These are phyloP conservation scores for Croton setiger DNA, from an alignment of 441 rosid species.

Conservation along the genomic window DNA sequence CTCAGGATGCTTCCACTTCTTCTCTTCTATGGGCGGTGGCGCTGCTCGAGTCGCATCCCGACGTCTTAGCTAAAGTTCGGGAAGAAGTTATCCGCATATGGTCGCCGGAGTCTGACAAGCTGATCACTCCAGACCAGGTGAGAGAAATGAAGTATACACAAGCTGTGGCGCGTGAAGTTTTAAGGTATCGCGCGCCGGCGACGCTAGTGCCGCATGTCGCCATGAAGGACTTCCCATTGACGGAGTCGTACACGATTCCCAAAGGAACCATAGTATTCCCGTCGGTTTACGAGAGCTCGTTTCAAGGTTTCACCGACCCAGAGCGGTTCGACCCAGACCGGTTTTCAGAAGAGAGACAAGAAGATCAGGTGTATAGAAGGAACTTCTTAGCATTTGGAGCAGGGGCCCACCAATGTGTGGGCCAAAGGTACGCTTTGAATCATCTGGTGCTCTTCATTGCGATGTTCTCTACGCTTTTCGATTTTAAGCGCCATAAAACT, in stretches of 20 bases:
- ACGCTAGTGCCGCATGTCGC: conserved; percentile 81
- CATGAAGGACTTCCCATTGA: conserved; percentile 46
- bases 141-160: conserved; percentile 75
- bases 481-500: conserved; percentile 47
- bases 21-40: conserved; percentile 77
- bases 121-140: conserved; percentile 54
- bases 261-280: conserved; percentile 83
- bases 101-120: conserved; percentile 54
- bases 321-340: conserved; percentile 84
- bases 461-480: conserved; percentile 47
- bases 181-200: conserved; percentile 69
- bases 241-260: conserved; percentile 62
- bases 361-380: conserved; percentile 48
- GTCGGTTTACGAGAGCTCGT: conserved; percentile 70
- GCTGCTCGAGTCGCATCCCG: conserved; percentile 66
- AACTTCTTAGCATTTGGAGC: conserved; percentile 79
- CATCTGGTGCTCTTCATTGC: conserved; percentile 72
- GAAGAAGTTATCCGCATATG: conserved; percentile 57
- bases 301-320: conserved; percentile 72
- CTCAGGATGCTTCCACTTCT: conserved; percentile 88
- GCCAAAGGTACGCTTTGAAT: conserved; percentile 79
- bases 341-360: conserved; percentile 53
- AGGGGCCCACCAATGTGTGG: conserved; percentile 92
- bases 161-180: conserved; percentile 80
- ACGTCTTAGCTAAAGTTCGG: conserved; percentile 50